Base-by-base conservation (phyloP, 2,329 filamentous ascomycete species). In the Penicillium verrucosum region DNA sequence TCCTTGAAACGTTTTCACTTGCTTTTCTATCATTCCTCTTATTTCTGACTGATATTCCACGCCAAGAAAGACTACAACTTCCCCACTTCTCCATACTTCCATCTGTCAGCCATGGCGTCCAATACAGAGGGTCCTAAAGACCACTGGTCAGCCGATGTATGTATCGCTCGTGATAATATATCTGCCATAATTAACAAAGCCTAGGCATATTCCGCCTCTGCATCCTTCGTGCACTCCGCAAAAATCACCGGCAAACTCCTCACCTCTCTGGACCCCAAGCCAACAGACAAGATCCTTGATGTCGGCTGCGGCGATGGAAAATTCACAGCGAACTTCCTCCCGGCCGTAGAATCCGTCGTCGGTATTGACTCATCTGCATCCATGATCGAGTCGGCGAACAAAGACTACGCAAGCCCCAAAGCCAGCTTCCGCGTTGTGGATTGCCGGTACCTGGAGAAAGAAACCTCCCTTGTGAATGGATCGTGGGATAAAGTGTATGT, bases 261-360 rank as follows among this genome's bases (percentile, higher is more conserved):
- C 11, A 69, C 77, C 44, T 87, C 83, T 80, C 75, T 88, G 0
- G 79, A 85, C 61, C 78, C 85, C 0, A 77, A 84, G 56, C 76
- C 79, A 29, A 80, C 83, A 60, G 85, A 88, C 66, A 68, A 75
- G 16, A 78, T 88, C 23, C 74, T 88, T 2, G 85, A 88, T 60
- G 72, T 88, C 51, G 85, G 85, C 14, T 88, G 85, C 62, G 85
- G 86, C 42, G 85, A 88, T 68, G 85, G 84, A 36, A 76, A 86
- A 25, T 75, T 88, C 58, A 82, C 84, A 37, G 68, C 80, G 2
- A 77, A 85, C 49, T 80, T 87, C 51, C 77, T 78, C 63, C 77
- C 9, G 65, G 74, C 49, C 18, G 82, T 82, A 2, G 73, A 55
- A 0, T 81, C 81, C 0, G 76, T 86, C 32, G 76, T 85, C 58